Base-by-base conservation (phyloP, 306 rosid species). In the Cicer pinnatifidum region DNA sequence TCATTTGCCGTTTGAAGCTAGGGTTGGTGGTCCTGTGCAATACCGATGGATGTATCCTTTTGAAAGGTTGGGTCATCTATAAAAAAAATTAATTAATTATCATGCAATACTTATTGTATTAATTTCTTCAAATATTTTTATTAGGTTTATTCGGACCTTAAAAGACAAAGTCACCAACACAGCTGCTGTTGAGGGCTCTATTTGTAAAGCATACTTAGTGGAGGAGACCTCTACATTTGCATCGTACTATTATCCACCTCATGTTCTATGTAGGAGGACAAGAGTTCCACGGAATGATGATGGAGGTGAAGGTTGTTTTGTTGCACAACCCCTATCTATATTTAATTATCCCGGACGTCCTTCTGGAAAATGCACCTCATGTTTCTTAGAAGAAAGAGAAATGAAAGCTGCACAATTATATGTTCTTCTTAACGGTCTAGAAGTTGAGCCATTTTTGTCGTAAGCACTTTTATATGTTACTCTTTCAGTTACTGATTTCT, bases 161-260 rank as follows among this genome's bases (percentile, higher is more conserved):
- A 40, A 41, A 64, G 3, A 64, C 5, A 64, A 64, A 8, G 50
- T 64, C 1, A 37, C 9, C 16, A 40, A 41, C 12, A 0, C 7
- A 10, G 6, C 11, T 41, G 6, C 5, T 17, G 38, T 65, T 8
- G 70, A 65, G 17, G 37, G 51, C 7, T 39, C 69, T 1, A 62
- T 62, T 62, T 38, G 48, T 2, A 4, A 15, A n/a, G 50, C n/a
- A 15, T 62, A 41, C 19, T 9, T 65, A 17, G 0, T 41, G 1
- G 52, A 65, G 50, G 69, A 63, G 52, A 65, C 17, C 38, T 65
- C 52, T 1, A 41, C 70, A 65, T 65, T 65, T 65, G 52, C 70
- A 9, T 65, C 70, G 0, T 65, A 65, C 43, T 65, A 65, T 65
- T 65, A 65, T 43, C 51, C 64, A 20, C 71, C 39, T 0, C 2